Base-by-base conservation (phyloP, 2,329 filamentous ascomycete genomes). In the Penicillium sp. region DNA sequence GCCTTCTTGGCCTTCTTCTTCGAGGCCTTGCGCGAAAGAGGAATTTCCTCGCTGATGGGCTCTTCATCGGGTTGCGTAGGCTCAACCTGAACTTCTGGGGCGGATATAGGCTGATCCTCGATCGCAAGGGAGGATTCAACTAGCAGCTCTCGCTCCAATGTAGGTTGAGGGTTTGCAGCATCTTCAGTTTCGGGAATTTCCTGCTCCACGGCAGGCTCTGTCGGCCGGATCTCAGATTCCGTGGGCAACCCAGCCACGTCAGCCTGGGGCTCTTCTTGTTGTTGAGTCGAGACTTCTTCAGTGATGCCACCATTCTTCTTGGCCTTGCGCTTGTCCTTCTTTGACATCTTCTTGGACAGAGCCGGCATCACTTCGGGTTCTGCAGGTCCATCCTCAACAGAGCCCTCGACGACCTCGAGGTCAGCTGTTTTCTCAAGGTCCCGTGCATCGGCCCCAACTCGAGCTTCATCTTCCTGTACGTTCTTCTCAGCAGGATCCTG, bases 1-100 rank as follows among this genome's bases (percentile, higher is more conserved):
- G 67, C 66, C 55, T 72, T 73, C 54, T 66, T 68, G 36, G 77
- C 67, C 66, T 74, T 66, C 57, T 76, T 75, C 59, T 75, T 75
- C 36, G 65, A 67, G 35, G 57, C 59, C 43, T 67, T 67, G 62
- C 58, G 59, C 6, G 63, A 65, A 49, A 66, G 48, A 9, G 55
- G 5, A 10, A 8, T 2, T 17, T 47, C 49, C 10, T 47, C 33
- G 6, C 45, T n/a, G 19, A 12, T n/a, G 15, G 55, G 45, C 7
- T 66, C 63, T 13, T 41, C 29, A 33, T 61, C 38, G 13, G 61
- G 49, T 45, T 53, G 44, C 10, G 33, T 49, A 17, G 43, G 21
- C 19, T 57, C 50, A 21, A 6, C 12, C 1, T 53, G 47, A 19
- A 35, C 21, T 50, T 57, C 43, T 15, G 21, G 17, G n/a, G 59